phyloP scores from a whole-genome alignment of 768 basidiomycete genomes.

The Collybia mongolica region DNA sequence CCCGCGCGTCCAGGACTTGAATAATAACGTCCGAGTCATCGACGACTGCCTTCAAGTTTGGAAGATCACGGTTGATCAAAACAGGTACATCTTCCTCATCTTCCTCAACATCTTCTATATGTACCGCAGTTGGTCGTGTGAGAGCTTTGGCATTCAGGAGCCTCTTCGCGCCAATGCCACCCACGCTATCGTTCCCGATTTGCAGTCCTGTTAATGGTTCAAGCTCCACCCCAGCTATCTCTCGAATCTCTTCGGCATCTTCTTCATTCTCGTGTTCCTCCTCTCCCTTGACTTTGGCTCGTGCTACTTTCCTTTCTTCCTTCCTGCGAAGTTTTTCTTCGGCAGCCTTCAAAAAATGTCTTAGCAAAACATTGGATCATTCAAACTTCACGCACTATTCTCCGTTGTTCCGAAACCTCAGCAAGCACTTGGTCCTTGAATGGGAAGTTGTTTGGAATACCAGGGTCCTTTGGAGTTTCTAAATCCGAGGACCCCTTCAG shows the following conservation, averaged over 20 bases:
- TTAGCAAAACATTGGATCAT: neutral
- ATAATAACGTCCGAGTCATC: conserved; percentile 78
- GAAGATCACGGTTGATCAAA: conserved; percentile 62
- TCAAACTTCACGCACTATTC: conserved; percentile 47
- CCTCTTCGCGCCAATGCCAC: conserved; percentile 41
- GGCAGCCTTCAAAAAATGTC: conserved; percentile 47
- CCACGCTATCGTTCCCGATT: conserved; percentile 48
- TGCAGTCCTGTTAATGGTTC: conserved; percentile 37
- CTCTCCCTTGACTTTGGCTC: conserved; percentile 18
- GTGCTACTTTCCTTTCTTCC: conserved; percentile 56
- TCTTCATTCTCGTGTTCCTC: neutral
- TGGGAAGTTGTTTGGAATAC: conserved; percentile 90
- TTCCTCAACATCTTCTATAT: conserved; percentile 30
- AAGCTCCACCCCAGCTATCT: conserved; percentile 27
- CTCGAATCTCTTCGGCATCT: conserved; percentile 21
- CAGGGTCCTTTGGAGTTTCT: conserved; percentile 88
- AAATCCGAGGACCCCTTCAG: neutral
- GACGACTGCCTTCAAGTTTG: conserved; percentile 64
- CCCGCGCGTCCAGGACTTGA: conserved; percentile 82
- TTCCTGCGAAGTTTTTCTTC: conserved; percentile 73
- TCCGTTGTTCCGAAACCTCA: conserved; percentile 81
- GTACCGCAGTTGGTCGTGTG: conserved; percentile 24
- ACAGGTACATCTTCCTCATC: conserved; percentile 59
- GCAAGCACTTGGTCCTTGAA: conserved; percentile 94
- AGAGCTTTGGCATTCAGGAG: conserved; percentile 33